These are phyloP conservation scores for Clausena lansium DNA, from an alignment of 345 rosid species.

Conservation along the genomic window DNA sequence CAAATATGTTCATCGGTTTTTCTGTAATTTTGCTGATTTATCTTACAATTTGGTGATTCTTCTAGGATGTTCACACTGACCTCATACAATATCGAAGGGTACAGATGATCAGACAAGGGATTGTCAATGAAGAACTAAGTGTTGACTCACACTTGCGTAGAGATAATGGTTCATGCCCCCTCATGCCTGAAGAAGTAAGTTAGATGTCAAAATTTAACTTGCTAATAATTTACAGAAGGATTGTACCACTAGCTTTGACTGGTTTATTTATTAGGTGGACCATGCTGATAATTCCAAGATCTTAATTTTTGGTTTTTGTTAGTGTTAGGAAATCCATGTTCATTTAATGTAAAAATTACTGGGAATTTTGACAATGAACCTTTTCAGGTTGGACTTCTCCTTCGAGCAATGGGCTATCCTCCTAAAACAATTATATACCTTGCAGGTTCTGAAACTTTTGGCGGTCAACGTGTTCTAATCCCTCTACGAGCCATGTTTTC, in stretches of 20 bases:
- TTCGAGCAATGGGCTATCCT: slow-evolving; percentile 88
- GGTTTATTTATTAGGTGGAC: slow-evolving; percentile 4
- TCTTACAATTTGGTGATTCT: slow-evolving; percentile 20
- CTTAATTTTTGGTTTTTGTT: background rate
- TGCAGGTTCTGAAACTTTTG: slow-evolving; percentile 92
- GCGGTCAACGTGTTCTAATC: slow-evolving; percentile 88
- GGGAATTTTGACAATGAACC: background rate
- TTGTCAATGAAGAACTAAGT: slow-evolving; percentile 54
- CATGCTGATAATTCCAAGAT: background rate
- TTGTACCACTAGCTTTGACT: background rate
- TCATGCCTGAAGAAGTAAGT: slow-evolving; percentile 95
- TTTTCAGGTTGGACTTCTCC: slow-evolving; percentile 90
- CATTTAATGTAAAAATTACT: background rate
- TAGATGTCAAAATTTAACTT: slow-evolving; percentile 4
- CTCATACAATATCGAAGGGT: slow-evolving; percentile 89
- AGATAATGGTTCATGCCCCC: slow-evolving; percentile 89
- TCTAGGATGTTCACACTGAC: slow-evolving; percentile 92
- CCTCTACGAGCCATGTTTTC: slow-evolving; percentile 93
- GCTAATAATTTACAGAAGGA: background rate
- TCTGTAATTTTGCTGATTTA: slow-evolving; percentile 26
- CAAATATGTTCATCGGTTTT: slow-evolving; percentile 7
- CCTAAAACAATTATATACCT: slow-evolving; percentile 80
- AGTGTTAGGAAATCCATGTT: background rate
- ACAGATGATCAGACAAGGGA: slow-evolving; percentile 80
- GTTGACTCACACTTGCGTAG: slow-evolving; percentile 67